phyloP scores from a whole-genome alignment of 441 rosid species.

The Daphne laureola region DNA sequence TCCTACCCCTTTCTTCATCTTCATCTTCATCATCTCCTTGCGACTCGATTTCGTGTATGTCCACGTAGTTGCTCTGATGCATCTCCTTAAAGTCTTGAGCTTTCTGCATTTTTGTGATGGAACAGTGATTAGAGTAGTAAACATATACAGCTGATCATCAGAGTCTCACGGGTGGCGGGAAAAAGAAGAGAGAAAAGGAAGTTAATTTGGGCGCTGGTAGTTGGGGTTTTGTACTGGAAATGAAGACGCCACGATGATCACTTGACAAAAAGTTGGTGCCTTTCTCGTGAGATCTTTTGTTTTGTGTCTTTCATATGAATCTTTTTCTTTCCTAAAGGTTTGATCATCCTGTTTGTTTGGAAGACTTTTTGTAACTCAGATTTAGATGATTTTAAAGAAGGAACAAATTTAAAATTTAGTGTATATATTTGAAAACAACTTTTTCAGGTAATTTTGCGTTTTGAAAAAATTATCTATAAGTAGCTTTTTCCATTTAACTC shows the following conservation, averaged over 20 bases:
- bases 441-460: too few relatives aligned
- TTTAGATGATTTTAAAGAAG: too few relatives aligned
- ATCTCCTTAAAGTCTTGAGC: slow-evolving; percentile 30
- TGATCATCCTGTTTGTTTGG: too few relatives aligned
- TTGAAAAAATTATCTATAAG: too few relatives aligned
- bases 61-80: slow-evolving; percentile 41
- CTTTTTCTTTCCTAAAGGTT: too few relatives aligned
- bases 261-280: slow-evolving; percentile 18
- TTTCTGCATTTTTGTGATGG: too few relatives aligned
- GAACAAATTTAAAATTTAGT: too few relatives aligned
- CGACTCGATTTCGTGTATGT: slow-evolving; percentile 49
- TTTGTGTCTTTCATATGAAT: slow-evolving; percentile 10
- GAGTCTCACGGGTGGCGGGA: slow-evolving; percentile 23
- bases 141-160: neutral
- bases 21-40: slow-evolving; percentile 28
- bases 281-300: slow-evolving; percentile 39
- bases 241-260: slow-evolving; percentile 24
- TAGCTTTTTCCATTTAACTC: too few relatives aligned
- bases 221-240: slow-evolving; percentile 22
- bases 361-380: too few relatives aligned
- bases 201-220: slow-evolving; percentile 7
- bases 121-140: too few relatives aligned
- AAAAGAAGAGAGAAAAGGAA: slow-evolving; percentile 12
- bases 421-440: too few relatives aligned
- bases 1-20: slow-evolving; percentile 28